phyloP scores from a whole-genome alignment of 2,329 filamentous ascomycete genomes.

The Saccharata proteae region DNA sequence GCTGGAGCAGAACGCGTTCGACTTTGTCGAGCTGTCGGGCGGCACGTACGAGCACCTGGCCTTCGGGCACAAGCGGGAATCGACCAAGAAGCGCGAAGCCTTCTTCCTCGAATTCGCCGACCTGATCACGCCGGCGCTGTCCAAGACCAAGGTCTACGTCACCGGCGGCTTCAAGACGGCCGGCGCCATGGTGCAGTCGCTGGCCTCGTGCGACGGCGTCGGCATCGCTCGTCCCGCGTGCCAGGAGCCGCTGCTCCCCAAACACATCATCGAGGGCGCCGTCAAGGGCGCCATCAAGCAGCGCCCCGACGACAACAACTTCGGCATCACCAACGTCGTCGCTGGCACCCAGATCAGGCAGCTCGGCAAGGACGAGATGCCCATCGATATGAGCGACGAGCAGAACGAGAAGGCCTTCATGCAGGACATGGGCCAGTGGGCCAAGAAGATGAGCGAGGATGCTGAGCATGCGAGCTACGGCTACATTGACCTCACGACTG shows the following conservation, averaged over 20 bases:
- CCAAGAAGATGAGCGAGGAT: slow-evolving; percentile 27
- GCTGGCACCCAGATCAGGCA: slow-evolving; percentile 41
- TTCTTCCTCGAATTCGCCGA: slow-evolving; percentile 58
- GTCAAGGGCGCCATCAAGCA: slow-evolving; percentile 35
- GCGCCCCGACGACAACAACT: slow-evolving; percentile 39
- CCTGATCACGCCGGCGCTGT: slow-evolving; percentile 35
- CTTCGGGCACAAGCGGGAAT: slow-evolving; percentile 32
- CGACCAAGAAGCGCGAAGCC: slow-evolving; percentile 46
- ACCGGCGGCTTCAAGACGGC: slow-evolving; percentile 39
- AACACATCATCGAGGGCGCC: slow-evolving; percentile 33
- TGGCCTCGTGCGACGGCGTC: slow-evolving; percentile 36
- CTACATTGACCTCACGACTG: slow-evolving; percentile 32
- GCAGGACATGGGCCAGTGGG: slow-evolving; percentile 37
- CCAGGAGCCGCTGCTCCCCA: slow-evolving; percentile 38
- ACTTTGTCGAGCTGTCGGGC: slow-evolving; percentile 58
- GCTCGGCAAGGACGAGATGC: slow-evolving; percentile 40
- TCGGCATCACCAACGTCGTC: slow-evolving; percentile 34
- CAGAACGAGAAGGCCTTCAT: slow-evolving; percentile 36
- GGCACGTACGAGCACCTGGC: slow-evolving; percentile 29
- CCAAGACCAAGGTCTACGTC: slow-evolving; percentile 44
- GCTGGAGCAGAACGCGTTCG: slow-evolving; percentile 48
- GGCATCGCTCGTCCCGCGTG: slow-evolving; percentile 45
- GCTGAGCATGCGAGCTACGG: slow-evolving; percentile 29
- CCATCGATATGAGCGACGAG: slow-evolving; percentile 38
- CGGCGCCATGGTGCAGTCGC: slow-evolving; percentile 9